Evolutionary conservation across 768 basidiomycete genomes (phyloP).

Genomic region (Boletus rubropictus): DNA sequence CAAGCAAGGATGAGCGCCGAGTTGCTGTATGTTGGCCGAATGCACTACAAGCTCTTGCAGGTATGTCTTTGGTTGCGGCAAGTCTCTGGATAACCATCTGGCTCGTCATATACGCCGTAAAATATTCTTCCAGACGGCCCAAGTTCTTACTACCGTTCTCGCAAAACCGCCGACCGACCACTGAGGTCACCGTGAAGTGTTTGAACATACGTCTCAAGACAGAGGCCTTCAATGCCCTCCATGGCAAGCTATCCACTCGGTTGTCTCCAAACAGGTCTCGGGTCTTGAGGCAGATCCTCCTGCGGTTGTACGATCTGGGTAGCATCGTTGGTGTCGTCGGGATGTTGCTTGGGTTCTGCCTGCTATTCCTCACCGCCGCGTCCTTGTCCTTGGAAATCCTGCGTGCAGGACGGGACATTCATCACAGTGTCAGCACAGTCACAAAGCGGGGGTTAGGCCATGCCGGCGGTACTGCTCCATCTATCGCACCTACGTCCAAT

Average conservation of each 20-base stretch:
- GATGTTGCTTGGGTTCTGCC: constrained; percentile 38
- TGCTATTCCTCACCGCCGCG: constrained; percentile 35
- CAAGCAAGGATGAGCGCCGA: neutral
- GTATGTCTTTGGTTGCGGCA: constrained; percentile 18
- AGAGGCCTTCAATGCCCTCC: constrained; percentile 42
- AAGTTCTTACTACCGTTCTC: constrained; percentile 21
- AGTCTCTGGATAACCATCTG: constrained; percentile 24
- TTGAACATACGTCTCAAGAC: constrained; percentile 40
- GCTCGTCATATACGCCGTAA: constrained; percentile 23
- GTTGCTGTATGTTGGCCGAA: neutral
- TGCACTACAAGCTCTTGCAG: neutral
- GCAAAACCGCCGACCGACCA: constrained; percentile 14
- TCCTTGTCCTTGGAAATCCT: constrained; percentile 19
- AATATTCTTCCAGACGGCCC: constrained; percentile 16
- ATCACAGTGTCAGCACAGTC: constrained; percentile 5
- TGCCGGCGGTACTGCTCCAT: neutral
- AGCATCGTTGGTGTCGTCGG: constrained; percentile 41
- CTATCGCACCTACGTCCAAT: neutral
- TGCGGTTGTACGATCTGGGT: constrained; percentile 47
- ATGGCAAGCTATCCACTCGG: constrained; percentile 38
- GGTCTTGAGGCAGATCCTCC: constrained; percentile 26
- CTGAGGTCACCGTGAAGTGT: constrained; percentile 22
- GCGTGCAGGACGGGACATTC: neutral
- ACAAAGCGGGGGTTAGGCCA: constrained; percentile 14
- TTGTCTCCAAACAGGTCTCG: constrained; percentile 32